Evolutionary conservation across 1,284 basidiomycete species (phyloP).

Genomic region (Polyporus tsugae): DNA sequence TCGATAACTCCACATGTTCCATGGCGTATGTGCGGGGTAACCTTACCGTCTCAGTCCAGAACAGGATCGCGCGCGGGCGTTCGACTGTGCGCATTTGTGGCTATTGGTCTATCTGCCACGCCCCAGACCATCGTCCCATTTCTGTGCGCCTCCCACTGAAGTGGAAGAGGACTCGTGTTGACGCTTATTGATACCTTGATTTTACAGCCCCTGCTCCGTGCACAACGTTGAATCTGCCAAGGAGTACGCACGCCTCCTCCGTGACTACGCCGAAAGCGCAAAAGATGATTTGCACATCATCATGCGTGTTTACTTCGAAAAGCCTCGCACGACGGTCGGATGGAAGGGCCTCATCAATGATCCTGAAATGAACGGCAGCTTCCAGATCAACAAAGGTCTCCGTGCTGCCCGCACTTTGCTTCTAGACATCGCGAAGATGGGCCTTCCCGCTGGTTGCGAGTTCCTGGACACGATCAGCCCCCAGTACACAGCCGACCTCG

Average conservation of each 20-base stretch:
- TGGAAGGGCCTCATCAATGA: slow-evolving; percentile 99
- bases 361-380: slow-evolving; percentile 85
- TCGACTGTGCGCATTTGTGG: neutral
- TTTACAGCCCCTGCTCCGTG: slow-evolving; percentile 87
- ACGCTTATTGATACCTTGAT: slow-evolving; percentile 12
- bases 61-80: neutral
- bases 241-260: slow-evolving; percentile 85
- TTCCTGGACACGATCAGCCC: slow-evolving; percentile 90
- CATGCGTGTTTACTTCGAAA: slow-evolving; percentile 98
- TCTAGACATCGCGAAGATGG: slow-evolving; percentile 86
- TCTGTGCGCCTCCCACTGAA: neutral
- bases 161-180: slow-evolving; percentile 1
- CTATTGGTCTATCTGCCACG: neutral
- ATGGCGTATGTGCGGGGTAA: neutral
- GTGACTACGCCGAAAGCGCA: slow-evolving; percentile 81
- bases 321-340: slow-evolving; percentile 95
- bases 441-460: slow-evolving; percentile 89
- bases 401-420: slow-evolving; percentile 91
- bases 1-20: neutral
- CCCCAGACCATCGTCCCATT: neutral
- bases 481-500: slow-evolving; percentile 96
- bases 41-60: neutral
- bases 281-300: slow-evolving; percentile 92
- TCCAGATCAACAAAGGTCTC: slow-evolving; percentile 97
- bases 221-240: slow-evolving; percentile 87